These are phyloP conservation scores for Penicillium desertorum DNA, from an alignment of 495 filamentous ascomycete species.

Conservation along the genomic window DNA sequence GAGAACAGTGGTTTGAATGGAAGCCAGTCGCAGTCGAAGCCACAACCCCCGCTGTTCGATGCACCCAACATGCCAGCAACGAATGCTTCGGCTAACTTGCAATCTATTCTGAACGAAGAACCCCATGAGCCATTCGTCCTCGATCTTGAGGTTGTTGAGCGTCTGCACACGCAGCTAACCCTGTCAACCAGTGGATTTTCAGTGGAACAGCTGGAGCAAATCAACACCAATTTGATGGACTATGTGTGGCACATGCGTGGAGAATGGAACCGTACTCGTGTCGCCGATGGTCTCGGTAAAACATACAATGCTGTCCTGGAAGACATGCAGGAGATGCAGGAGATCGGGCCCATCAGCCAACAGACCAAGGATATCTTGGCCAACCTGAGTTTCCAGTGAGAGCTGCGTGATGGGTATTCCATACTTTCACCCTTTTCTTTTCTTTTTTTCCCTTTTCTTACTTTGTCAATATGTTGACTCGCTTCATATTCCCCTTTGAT, in stretches of 20 bases:
- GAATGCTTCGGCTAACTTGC: slow-evolving; percentile 37
- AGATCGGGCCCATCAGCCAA: slow-evolving; percentile 46
- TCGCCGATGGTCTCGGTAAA: slow-evolving; percentile 58
- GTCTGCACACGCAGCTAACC: slow-evolving; percentile 59
- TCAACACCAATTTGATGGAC: slow-evolving; percentile 88
- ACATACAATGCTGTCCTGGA: slow-evolving; percentile 78
- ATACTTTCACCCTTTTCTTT: slow-evolving; percentile 10
- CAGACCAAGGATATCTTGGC: slow-evolving; percentile 39
- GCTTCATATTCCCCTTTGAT: slow-evolving; percentile 18
- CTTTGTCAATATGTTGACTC: slow-evolving; percentile 15
- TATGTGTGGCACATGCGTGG: slow-evolving; percentile 74
- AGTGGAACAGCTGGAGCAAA: slow-evolving; percentile 92
- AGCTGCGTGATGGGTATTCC: slow-evolving; percentile 1
- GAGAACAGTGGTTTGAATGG: slow-evolving; percentile 35
- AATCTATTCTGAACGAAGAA: slow-evolving; percentile 46
- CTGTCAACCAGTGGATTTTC: slow-evolving; percentile 71
- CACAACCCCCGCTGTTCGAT: slow-evolving; percentile 51
- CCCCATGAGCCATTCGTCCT: slow-evolving; percentile 50
- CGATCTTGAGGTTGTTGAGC: slow-evolving; percentile 53
- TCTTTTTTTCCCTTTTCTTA: slow-evolving; percentile 12
- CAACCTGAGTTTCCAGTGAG: slow-evolving; percentile 24
- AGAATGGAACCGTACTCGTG: slow-evolving; percentile 76
- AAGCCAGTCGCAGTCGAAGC: slow-evolving; percentile 43
- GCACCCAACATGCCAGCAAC: slow-evolving; percentile 31
- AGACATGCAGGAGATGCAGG: slow-evolving; percentile 74